Evolutionary conservation across 306 rosid species (phyloP).

Genomic region (Dryas octopetala): DNA sequence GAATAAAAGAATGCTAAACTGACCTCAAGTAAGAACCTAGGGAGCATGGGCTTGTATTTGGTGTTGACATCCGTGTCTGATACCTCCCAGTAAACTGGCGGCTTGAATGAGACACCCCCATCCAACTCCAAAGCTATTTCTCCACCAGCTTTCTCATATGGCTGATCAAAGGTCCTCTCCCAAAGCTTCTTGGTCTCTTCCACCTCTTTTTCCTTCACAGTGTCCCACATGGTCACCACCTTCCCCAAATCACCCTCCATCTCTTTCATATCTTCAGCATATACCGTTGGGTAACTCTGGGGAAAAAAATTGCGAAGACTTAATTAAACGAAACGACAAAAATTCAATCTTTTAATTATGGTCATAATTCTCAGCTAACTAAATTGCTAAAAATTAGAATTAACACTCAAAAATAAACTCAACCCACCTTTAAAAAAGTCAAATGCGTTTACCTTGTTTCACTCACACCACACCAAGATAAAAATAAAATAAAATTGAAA

Average conservation of each 20-base stretch:
- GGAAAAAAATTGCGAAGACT: not conserved
- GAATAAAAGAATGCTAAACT: slow-evolving; percentile 1
- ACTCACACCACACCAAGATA: not conserved
- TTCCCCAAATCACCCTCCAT: slow-evolving; percentile 53
- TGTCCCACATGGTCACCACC: slow-evolving; percentile 54
- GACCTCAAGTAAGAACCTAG: slow-evolving; percentile 86
- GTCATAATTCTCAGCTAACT: not conserved
- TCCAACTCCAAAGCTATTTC: slow-evolving; percentile 39
- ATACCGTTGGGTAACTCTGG: slow-evolving; percentile 86
- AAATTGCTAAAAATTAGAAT: not conserved
- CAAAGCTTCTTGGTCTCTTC: slow-evolving; percentile 73
- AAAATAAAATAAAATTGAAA: not conserved
- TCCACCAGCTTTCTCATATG: slow-evolving; percentile 94
- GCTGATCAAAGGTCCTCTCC: slow-evolving; percentile 74
- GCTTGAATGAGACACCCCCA: slow-evolving; percentile 23
- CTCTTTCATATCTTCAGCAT: slow-evolving; percentile 69
- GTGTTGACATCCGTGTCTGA: slow-evolving; percentile 65
- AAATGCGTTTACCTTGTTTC: too few relatives aligned
- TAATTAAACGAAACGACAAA: not conserved
- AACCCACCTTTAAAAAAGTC: too few relatives aligned
- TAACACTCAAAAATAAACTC: not conserved
- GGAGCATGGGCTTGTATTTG: slow-evolving; percentile 73
- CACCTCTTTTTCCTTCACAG: slow-evolving; percentile 45
- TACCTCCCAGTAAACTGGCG: slow-evolving; percentile 62
- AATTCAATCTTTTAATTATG: not conserved